Percentiles rank a stretch among this genome's conserved stretches.
Evolutionary conservation across 2,329 filamentous ascomycete species (phyloP).

Genomic region (Fusarium hainanense): DNA sequence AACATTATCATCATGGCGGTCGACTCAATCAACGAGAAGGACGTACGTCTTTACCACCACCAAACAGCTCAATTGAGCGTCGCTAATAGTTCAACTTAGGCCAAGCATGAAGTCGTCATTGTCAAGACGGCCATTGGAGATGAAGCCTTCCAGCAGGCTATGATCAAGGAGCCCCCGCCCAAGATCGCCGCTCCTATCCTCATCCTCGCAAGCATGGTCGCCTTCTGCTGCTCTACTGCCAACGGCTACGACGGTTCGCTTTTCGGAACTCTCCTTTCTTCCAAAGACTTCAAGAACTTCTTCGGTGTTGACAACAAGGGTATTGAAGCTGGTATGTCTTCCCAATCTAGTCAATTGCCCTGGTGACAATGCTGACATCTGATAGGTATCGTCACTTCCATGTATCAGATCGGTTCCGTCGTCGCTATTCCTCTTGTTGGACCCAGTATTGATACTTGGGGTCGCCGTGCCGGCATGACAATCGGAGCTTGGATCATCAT

Average conservation of each 20-base stretch:
- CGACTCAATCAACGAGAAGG: conserved; percentile 35
- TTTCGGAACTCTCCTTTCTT: conserved; percentile 58
- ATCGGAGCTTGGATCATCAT: conserved; percentile 58
- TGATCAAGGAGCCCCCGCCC: conserved; percentile 47
- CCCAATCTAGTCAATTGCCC: neutral
- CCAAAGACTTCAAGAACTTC: conserved; percentile 60
- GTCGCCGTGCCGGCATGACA: conserved; percentile 60
- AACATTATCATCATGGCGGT: conserved; percentile 34
- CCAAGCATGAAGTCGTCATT: conserved; percentile 25
- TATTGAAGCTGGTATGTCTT: conserved; percentile 38
- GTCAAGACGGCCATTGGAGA: conserved; percentile 43
- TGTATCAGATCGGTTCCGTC: conserved; percentile 64
- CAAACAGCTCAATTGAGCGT: neutral
- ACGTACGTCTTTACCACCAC: neutral
- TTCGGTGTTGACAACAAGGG: conserved; percentile 52
- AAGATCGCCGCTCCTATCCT: conserved; percentile 33
- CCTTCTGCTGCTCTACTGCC: conserved; percentile 47
- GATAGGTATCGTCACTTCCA: conserved; percentile 47
- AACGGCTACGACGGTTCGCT: conserved; percentile 62
- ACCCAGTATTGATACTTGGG: conserved; percentile 60
- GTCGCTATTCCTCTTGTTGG: conserved; percentile 61
- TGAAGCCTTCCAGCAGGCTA: conserved; percentile 45
- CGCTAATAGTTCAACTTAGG: neutral
- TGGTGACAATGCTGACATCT: neutral
- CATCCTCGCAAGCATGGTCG: conserved; percentile 41